Percentiles rank a stretch among this genome's conserved stretches.
Evolutionary conservation across 1,284 basidiomycete species (phyloP).

Genomic region (Ganoderma resinaceum): DNA sequence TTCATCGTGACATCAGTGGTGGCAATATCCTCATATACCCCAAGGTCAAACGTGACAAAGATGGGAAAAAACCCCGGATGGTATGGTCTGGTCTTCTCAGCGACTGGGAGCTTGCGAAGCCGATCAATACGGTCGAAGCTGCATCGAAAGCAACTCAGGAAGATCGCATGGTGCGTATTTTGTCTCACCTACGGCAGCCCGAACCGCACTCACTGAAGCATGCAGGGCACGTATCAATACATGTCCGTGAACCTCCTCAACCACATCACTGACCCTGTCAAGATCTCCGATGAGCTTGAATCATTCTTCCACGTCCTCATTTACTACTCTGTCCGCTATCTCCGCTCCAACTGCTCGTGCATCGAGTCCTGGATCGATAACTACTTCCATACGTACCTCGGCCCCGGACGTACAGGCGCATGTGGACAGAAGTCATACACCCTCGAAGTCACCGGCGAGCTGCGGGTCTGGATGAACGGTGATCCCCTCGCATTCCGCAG

Average conservation of each 20-base stretch:
- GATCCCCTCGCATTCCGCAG: background rate
- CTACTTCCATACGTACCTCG: background rate
- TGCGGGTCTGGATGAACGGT: too few relatives aligned
- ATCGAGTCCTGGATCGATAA: background rate
- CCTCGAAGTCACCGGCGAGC: background rate
- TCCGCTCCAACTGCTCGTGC: background rate
- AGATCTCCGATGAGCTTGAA: slow-evolving; percentile 13
- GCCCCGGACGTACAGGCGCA: background rate
- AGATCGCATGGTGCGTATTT: slow-evolving; percentile 9
- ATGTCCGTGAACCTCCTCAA: slow-evolving; percentile 14
- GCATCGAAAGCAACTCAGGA: slow-evolving; percentile 2
- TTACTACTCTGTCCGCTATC: background rate
- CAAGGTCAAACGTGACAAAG: background rate
- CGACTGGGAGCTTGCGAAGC: slow-evolving; percentile 26
- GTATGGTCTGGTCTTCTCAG: slow-evolving; percentile 12
- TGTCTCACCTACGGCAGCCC: background rate
- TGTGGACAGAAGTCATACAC: slow-evolving; percentile 1
- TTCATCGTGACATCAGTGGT: slow-evolving; percentile 26
- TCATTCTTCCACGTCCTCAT: slow-evolving; percentile 18
- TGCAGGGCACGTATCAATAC: slow-evolving; percentile 17
- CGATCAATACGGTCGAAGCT: background rate
- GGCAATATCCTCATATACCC: slow-evolving; percentile 25
- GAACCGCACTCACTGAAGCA: background rate
- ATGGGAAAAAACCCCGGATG: background rate
- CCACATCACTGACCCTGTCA: background rate